phyloP scores from a whole-genome alignment of 225 moss, liverwort and hornwort species.

The Sphagnum tenellum region DNA sequence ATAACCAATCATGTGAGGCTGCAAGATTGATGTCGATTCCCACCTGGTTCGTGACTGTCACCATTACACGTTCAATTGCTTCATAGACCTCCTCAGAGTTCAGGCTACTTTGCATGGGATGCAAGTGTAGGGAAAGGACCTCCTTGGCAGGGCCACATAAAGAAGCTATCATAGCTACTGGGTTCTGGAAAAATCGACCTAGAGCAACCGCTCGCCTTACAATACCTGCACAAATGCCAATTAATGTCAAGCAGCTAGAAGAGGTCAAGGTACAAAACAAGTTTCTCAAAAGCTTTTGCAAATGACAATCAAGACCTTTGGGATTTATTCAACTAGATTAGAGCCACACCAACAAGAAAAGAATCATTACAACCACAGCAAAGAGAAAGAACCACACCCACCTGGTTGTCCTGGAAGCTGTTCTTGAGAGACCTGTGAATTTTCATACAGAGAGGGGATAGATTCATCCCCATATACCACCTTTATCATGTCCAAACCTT shows the following conservation, averaged over 20 bases:
- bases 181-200: conserved; percentile 91
- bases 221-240: conserved; percentile 54
- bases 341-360: no score
- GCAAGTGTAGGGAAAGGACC: conserved; percentile 74
- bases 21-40: conserved; percentile 95
- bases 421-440: conserved; percentile 83
- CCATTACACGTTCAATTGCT: conserved; percentile 77
- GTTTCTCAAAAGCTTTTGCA: not conserved
- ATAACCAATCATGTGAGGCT: conserved; percentile 97
- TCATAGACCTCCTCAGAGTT: conserved; percentile 85
- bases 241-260: not conserved
- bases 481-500: conserved; percentile 75
- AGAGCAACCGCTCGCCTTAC: conserved; percentile 96
- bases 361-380: not conserved
- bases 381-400: conserved; percentile 11
- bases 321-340: no score
- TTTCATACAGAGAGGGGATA: conserved; percentile 81
- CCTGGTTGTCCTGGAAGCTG: conserved; percentile 97
- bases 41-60: conserved; percentile 90
- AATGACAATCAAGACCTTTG: no score
- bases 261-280: no score
- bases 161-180: conserved; percentile 84
- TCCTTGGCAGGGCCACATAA: conserved; percentile 86
- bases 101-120: conserved; percentile 72
- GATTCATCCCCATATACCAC: conserved; percentile 85